Conservation (phyloP, 1,284 basidiomycete species). For the Moesziomyces sp. region DNA sequence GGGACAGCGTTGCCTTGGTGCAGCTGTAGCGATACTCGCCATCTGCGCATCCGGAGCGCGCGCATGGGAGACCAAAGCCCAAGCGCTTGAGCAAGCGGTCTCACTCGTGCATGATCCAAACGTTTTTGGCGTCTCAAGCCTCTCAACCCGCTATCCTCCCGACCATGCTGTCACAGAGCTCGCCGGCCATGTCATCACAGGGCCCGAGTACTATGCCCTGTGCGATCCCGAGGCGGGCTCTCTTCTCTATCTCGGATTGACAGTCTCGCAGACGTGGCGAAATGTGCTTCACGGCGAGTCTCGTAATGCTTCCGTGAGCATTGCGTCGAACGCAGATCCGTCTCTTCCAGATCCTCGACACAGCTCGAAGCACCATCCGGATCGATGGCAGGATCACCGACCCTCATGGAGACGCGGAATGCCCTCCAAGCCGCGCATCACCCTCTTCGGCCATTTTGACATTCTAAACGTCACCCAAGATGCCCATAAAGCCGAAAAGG, state of each 20-base stretch:
- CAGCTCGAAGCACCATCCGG: constrained; percentile 8
- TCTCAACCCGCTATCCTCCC: constrained; percentile 49
- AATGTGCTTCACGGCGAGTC: constrained; percentile 44
- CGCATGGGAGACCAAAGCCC: constrained; percentile 27
- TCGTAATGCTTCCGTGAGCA: constrained; percentile 54
- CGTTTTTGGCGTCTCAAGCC: constrained; percentile 53
- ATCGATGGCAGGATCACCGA: constrained; percentile 49
- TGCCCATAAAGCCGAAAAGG: constrained; percentile 12
- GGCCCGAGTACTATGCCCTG: constrained; percentile 64
- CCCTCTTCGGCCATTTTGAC: constrained; percentile 60
- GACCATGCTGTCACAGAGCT: constrained; percentile 33
- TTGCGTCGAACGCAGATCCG: constrained; percentile 53
- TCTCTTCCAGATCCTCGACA: constrained; percentile 54
- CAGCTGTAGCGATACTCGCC: neutral
- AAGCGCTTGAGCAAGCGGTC: constrained; percentile 38
- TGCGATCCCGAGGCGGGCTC: constrained; percentile 55
- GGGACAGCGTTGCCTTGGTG: neutral
- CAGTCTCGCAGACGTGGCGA: constrained; percentile 64
- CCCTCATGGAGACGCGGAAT: constrained; percentile 63
- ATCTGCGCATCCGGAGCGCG: neutral
- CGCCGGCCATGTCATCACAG: constrained; percentile 37
- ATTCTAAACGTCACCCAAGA: constrained; percentile 27
- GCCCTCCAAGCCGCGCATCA: constrained; percentile 61
- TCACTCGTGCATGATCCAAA: constrained; percentile 33
- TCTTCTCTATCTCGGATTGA: constrained; percentile 62